A percentile compares a stretch with the other conserved stretches of the same genome.
phyloP scores from a whole-genome alignment of 495 filamentous ascomycete genomes.

The Neurospora tetrasperma region DNA sequence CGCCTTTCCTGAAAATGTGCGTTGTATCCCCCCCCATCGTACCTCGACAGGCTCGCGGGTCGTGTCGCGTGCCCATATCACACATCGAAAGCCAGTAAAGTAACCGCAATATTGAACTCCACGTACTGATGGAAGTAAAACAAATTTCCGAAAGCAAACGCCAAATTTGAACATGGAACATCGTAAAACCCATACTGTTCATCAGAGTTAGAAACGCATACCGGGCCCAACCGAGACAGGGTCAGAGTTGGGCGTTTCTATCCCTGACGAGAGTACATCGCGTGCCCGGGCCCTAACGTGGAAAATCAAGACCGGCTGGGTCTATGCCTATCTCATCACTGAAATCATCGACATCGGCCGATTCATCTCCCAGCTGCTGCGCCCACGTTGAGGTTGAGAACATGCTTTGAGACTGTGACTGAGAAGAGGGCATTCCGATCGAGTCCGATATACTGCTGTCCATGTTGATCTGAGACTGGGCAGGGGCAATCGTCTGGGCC shows the following conservation, averaged over 20 bases:
- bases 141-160: not conserved
- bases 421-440: not conserved
- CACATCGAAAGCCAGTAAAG: not conserved
- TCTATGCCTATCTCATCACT: slow-evolving; percentile 9
- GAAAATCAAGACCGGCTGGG: not conserved
- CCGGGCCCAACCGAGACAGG: too few species aligned
- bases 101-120: not conserved
- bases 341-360: not conserved
- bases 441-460: not conserved
- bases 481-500: not conserved
- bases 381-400: not conserved
- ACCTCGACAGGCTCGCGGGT: not conserved
- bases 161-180: not conserved
- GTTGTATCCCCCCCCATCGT: not conserved
- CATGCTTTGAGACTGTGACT: not conserved
- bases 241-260: not conserved
- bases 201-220: not conserved
- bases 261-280: not conserved
- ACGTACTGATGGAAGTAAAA: not conserved
- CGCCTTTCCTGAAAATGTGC: not conserved
- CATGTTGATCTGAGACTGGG: not conserved
- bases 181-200: not conserved
- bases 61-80: not conserved
- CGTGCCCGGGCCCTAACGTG: not conserved
- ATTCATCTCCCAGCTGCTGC: not conserved